Percentiles rank a stretch among this genome's conserved stretches.
phyloP scores from a whole-genome alignment of 148 eudicot genomes.

The Rhododendron simsii region DNA sequence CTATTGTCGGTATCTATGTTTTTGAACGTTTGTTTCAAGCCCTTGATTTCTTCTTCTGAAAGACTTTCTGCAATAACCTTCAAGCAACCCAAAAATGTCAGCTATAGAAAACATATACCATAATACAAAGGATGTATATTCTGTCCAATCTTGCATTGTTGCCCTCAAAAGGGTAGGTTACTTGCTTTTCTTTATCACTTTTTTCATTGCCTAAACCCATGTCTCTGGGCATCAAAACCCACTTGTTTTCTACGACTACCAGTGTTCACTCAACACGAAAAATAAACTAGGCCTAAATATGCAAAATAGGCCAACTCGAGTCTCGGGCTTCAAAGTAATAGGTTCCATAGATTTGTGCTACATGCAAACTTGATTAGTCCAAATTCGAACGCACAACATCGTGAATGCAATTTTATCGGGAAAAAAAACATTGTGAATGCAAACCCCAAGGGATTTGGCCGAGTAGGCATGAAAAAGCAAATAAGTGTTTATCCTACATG shows the following conservation, averaged over 20 bases:
- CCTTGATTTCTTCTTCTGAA: slow-evolving; percentile 73
- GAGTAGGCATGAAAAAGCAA: no score
- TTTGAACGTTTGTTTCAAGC: slow-evolving; percentile 74
- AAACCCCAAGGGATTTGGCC: no score
- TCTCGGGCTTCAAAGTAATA: neutral
- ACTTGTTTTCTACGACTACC: neutral
- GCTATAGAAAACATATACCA: neutral
- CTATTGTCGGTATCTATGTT: slow-evolving; percentile 85
- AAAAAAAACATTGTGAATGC: no score
- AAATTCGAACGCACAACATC: neutral
- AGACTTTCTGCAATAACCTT: slow-evolving; percentile 86
- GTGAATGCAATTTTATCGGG: neutral
- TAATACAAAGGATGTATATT: neutral
- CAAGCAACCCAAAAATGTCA: slow-evolving; percentile 12
- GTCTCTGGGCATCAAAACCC: neutral
- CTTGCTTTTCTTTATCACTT: neutral
- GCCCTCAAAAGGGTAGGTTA: neutral
- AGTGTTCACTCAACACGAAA: neutral
- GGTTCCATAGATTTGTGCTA: neutral
- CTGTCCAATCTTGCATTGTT: neutral
- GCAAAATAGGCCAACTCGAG: neutral
- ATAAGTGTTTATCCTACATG: no score
- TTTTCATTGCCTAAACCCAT: neutral
- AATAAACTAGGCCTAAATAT: neutral
- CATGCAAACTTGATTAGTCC: neutral